Percentiles rank a stretch among this genome's conserved stretches.
These are phyloP conservation scores for Dioscorea dumetorum DNA, from an alignment of 106 monocot genomes.

Conservation along the genomic window DNA sequence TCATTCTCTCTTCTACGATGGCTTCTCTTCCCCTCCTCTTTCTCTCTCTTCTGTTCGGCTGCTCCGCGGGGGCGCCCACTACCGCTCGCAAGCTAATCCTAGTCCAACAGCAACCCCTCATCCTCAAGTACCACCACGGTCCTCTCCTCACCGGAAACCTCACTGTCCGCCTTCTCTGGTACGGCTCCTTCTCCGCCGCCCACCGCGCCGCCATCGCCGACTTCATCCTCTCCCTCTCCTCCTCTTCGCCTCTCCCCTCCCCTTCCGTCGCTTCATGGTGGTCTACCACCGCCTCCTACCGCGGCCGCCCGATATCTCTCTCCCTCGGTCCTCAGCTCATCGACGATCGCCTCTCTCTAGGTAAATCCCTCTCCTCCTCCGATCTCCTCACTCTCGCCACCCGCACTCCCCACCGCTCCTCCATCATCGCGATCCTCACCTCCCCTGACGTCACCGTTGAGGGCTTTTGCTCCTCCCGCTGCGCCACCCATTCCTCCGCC, in stretches of 20 bases:
- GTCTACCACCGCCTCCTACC: slow-evolving; percentile 26
- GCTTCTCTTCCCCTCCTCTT: background rate
- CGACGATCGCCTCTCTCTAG: no score
- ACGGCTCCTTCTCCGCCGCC: slow-evolving; percentile 60
- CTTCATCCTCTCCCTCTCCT: slow-evolving; percentile 52
- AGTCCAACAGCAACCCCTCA: slow-evolving; percentile 26
- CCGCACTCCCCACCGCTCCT: slow-evolving; percentile 7
- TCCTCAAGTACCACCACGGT: slow-evolving; percentile 60
- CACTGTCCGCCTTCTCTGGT: slow-evolving; percentile 60
- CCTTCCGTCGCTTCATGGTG: slow-evolving; percentile 54
- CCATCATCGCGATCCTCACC: slow-evolving; percentile 33
- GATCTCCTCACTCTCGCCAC: slow-evolving; percentile 13
- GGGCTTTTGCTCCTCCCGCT: slow-evolving; percentile 39
- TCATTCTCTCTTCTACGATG: no score
- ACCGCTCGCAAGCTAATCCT: slow-evolving; percentile 5
- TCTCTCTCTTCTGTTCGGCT: background rate
- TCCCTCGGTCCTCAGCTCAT: slow-evolving; percentile 9
- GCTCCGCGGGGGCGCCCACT: background rate
- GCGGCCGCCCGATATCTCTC: slow-evolving; percentile 10
- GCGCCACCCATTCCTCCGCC: slow-evolving; percentile 23
- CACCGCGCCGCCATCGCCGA: slow-evolving; percentile 56
- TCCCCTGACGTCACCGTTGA: slow-evolving; percentile 34
- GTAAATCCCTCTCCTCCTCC: background rate
- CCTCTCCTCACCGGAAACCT: slow-evolving; percentile 44
- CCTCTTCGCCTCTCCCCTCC: background rate